phyloP scores from a whole-genome alignment of 495 filamentous ascomycete species.

The Penicillium egyptiacum region DNA sequence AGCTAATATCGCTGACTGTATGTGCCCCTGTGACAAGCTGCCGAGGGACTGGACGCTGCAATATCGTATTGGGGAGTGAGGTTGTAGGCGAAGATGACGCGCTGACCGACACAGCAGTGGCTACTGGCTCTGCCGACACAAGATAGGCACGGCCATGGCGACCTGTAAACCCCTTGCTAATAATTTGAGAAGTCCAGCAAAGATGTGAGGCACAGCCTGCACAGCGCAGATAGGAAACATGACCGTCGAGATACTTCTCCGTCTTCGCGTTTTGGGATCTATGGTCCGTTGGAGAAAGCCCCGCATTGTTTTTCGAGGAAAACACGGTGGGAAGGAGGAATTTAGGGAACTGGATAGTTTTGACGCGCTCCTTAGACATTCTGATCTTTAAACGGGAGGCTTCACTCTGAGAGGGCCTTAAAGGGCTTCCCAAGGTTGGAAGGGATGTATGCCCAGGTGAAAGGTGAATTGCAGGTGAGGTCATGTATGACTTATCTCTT shows the following conservation, averaged over 20 bases:
- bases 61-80: constrained; percentile 54
- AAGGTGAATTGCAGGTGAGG: neutral
- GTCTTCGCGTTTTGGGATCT: constrained; percentile 16
- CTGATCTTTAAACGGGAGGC: neutral
- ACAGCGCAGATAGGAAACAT: constrained; percentile 69
- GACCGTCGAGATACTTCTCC: constrained; percentile 46
- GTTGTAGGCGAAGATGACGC: constrained; percentile 34
- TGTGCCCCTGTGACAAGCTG: constrained; percentile 78
- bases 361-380: constrained; percentile 22
- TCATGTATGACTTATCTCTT: constrained; percentile 5
- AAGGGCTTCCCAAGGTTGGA: neutral
- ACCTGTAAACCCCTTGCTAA: constrained; percentile 89
- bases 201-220: constrained; percentile 71
- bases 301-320: constrained; percentile 33
- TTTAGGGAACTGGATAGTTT: constrained; percentile 31
- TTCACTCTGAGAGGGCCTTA: neutral
- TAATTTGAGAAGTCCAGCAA: constrained; percentile 73
- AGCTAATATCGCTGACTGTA: constrained; percentile 57
- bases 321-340: constrained; percentile 58
- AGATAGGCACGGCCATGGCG: constrained; percentile 94
- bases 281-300: constrained; percentile 23
- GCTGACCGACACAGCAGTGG: constrained; percentile 32
- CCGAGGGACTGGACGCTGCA: constrained; percentile 63
- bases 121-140: constrained; percentile 51
- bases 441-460: neutral